Conservation (phyloP, 176 grass and related monocot genomes). For the Bothriochloa decipiens region DNA sequence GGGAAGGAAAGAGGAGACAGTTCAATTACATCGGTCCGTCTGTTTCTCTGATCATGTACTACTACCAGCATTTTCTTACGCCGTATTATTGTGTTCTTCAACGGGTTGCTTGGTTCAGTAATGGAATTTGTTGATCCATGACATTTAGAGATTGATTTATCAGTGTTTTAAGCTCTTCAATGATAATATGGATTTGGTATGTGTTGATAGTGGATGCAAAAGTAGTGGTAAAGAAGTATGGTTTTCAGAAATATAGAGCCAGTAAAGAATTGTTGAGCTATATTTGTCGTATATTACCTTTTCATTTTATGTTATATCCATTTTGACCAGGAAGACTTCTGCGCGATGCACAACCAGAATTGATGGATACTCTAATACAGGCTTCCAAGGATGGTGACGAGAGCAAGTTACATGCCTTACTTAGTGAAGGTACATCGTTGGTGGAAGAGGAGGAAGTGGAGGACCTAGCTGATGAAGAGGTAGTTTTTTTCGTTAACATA, state of each 20-base stretch:
- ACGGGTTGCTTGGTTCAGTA: neutral
- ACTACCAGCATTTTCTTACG: neutral
- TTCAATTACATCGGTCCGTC: conserved; percentile 87
- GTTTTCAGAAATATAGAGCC: neutral
- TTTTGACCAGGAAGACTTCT: conserved; percentile 77
- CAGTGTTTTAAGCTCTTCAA: neutral
- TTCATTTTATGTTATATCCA: conserved; percentile 13
- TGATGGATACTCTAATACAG: conserved; percentile 95
- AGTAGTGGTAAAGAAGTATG: neutral
- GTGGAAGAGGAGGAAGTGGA: conserved; percentile 61
- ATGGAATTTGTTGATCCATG: neutral
- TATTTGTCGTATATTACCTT: neutral
- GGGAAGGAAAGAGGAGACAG: conserved; percentile 90
- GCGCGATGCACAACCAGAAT: conserved; percentile 76
- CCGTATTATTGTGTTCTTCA: neutral
- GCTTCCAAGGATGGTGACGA: conserved; percentile 80
- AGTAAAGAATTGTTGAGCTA: neutral
- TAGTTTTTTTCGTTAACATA: conserved; percentile 29
- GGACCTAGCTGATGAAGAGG: conserved; percentile 55
- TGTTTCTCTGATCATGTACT: conserved; percentile 11
- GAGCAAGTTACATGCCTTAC: conserved; percentile 54
- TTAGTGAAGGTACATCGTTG: conserved; percentile 36
- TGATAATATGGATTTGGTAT: neutral
- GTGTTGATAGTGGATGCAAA: neutral
- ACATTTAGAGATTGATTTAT: neutral